Percentiles rank a stretch among this genome's conserved stretches.
Evolutionary conservation across 495 filamentous ascomycete species (phyloP).

Genomic region (Penicillium longicatenatum): DNA sequence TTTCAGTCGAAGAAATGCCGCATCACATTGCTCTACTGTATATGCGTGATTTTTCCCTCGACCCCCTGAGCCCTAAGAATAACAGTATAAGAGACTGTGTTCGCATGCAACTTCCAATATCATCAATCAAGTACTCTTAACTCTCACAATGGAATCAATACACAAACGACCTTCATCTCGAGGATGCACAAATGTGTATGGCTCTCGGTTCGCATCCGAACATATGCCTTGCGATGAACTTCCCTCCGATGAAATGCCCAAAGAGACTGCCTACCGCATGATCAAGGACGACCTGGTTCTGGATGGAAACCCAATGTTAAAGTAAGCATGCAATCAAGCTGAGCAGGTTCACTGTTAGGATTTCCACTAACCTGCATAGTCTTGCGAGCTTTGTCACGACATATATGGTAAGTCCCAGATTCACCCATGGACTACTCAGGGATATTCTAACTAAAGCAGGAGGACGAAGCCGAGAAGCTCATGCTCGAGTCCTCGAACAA

Average conservation of each 20-base stretch:
- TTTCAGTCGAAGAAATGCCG: not conserved
- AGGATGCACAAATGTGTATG: conserved; percentile 18
- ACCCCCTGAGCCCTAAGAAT: too few relatives aligned
- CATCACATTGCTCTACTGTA: conserved; percentile 3
- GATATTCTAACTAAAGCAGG: conserved; percentile 39
- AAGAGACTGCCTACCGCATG: conserved; percentile 18
- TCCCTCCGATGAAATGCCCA: conserved; percentile 20
- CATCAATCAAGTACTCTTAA: not conserved
- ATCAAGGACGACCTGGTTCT: conserved; percentile 21
- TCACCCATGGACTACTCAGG: too few relatives aligned
- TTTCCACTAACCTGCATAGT: conserved; percentile 5
- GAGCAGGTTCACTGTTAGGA: too few relatives aligned
- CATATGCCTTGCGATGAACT: conserved; percentile 13
- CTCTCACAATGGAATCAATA: not conserved
- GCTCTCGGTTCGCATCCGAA: conserved; percentile 18
- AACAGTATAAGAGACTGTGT: too few relatives aligned
- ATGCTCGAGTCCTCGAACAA: conserved; percentile 85
- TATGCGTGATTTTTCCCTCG: conserved; percentile 7
- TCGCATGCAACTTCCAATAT: not conserved
- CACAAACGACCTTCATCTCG: conserved; percentile 1
- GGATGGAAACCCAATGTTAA: conserved; percentile 17
- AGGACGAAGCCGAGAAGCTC: conserved; percentile 86
- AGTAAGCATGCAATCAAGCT: conserved; percentile 7
- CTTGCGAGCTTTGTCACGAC: conserved; percentile 26
- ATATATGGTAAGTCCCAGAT: conserved; percentile 24